Base-by-base conservation (phyloP, 1,284 basidiomycete genomes). In the Heliocybe sulcata region DNA sequence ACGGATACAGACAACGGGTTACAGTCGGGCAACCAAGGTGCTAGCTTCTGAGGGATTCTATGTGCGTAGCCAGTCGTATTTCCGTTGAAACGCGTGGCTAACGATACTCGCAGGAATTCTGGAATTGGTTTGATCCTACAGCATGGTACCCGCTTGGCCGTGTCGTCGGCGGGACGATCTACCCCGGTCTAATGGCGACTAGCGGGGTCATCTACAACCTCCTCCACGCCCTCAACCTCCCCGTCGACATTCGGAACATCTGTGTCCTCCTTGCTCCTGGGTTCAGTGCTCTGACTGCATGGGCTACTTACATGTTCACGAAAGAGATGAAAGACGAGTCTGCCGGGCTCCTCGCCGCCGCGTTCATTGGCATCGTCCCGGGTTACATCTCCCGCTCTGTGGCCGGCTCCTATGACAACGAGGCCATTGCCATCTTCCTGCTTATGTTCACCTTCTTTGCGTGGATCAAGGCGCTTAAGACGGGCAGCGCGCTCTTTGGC, bases 121-220 rank as follows among this genome's bases (percentile, higher is more conserved):
- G 92, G 96, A 99, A 99, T 70, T 99, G 97, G 97, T 99, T 99
- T 70, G 97, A 99, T 72, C 94, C 95, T 31, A 97, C 97, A 3
- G 95, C 95, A 64, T 96, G 93, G 97, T 99, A 99, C 68, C 97
- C 97, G 12, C 85, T 99, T 1, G 97, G 97, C 50, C 90, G 97
- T 66, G 94, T 97, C 51, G 96, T 98, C 45, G 97, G 97, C 55
- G 96, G 96, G 49, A 99, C 97, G 10, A 91, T 99, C 65, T 99
- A 98, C 69, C 97, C 97, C 2, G 97, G 94, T 61, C 77, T 98
- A 48, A 98, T 99, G 96, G 92, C 92, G 27, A 99, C 97, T 11
- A 94, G 92, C 61, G 96, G 95, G 56, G 85, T 97, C 63, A 98
- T 99, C 67, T 96, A 95, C 83, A 95, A 92, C 67, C 63, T 92